phyloP scores from a whole-genome alignment of 1,284 basidiomycete species.

The Trichosporon ovoides region DNA sequence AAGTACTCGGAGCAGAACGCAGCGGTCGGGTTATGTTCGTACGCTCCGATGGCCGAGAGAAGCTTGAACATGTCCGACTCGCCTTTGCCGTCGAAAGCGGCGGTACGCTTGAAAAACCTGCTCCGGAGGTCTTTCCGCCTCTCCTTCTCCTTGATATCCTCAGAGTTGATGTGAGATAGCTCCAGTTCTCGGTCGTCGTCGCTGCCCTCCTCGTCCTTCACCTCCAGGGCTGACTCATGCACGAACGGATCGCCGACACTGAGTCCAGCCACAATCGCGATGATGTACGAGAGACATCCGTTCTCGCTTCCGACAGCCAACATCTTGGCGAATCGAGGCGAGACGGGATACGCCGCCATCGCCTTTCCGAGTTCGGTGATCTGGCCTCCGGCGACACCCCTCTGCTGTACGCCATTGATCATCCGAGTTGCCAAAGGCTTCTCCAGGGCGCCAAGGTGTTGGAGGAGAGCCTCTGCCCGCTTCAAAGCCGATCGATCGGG shows the following conservation, averaged over 20 bases:
- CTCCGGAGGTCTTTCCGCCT: slow-evolving; percentile 60
- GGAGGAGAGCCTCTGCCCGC: slow-evolving; percentile 76
- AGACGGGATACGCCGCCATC: slow-evolving; percentile 91
- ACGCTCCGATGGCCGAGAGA: slow-evolving; percentile 90
- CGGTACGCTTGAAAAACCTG: slow-evolving; percentile 72
- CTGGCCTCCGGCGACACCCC: slow-evolving; percentile 53
- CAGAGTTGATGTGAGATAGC: slow-evolving; percentile 57
- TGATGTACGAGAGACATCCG: slow-evolving; percentile 83
- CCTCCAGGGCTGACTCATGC: slow-evolving; percentile 64
- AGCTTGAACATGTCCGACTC: slow-evolving; percentile 83
- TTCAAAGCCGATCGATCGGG: slow-evolving; percentile 74
- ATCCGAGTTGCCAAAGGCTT: slow-evolving; percentile 47
- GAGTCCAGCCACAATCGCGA: slow-evolving; percentile 84
- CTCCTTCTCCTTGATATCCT: slow-evolving; percentile 63
- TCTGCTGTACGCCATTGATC: slow-evolving; percentile 40
- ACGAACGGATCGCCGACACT: slow-evolving; percentile 96
- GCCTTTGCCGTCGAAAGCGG: slow-evolving; percentile 65
- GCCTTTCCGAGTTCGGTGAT: slow-evolving; percentile 83
- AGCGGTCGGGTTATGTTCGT: slow-evolving; percentile 77
- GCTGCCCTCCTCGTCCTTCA: slow-evolving; percentile 49
- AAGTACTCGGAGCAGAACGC: slow-evolving; percentile 86
- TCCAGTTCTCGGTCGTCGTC: slow-evolving; percentile 51
- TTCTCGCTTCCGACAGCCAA: slow-evolving; percentile 87
- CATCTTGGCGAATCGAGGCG: slow-evolving; percentile 91
- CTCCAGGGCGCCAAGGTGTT: slow-evolving; percentile 75